Conservation (phyloP, 2,329 filamentous ascomycete genomes). For the Herpotrichia juniperi region DNA sequence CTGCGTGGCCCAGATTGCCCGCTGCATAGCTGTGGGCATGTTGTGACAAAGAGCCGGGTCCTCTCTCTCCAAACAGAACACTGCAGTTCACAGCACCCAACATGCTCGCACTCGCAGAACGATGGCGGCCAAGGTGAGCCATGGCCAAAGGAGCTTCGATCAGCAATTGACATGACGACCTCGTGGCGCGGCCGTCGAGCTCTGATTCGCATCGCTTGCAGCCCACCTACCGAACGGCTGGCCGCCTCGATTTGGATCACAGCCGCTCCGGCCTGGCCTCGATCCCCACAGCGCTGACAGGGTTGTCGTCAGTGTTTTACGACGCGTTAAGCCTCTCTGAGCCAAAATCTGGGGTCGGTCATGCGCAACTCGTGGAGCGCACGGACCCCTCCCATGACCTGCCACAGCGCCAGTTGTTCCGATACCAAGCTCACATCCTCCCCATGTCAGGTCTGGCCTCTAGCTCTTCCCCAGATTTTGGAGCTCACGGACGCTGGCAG, state of each 20-base stretch:
- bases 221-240: not conserved
- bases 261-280: not conserved
- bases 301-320: constrained; percentile 7
- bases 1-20: constrained; percentile 1
- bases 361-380: constrained; percentile 10
- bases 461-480: constrained; percentile 33
- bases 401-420: constrained; percentile 19
- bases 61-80: not conserved
- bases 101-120: not conserved
- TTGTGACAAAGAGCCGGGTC: not conserved
- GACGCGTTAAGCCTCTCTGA: constrained; percentile 21
- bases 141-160: constrained; percentile 5
- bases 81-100: not conserved
- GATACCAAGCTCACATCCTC: constrained; percentile 20
- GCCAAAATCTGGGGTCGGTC: constrained; percentile 23
- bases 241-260: not conserved
- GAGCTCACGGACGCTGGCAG: constrained; percentile 12
- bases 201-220: constrained; percentile 1
- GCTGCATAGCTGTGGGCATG: not conserved
- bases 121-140: not conserved
- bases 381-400: constrained; percentile 5
- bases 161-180: constrained; percentile 6
- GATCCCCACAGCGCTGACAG: constrained; percentile 10
- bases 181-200: not conserved
- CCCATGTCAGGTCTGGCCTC: constrained; percentile 14